Evolutionary conservation across 2,329 filamentous ascomycete genomes (phyloP).

Genomic region (Penicillium hordei): DNA sequence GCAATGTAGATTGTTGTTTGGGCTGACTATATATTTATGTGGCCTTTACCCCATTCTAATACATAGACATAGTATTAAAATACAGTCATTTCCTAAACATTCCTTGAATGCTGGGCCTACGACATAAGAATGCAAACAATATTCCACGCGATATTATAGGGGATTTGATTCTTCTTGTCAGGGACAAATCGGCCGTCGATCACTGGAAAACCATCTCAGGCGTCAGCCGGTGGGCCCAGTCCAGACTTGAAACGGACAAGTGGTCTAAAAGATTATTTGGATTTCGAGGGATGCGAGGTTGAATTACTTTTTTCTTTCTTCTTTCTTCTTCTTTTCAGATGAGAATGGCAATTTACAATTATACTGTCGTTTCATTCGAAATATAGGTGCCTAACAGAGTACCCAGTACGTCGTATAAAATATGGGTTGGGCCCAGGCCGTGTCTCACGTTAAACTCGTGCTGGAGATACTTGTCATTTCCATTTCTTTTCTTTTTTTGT

Average conservation of each 20-base stretch:
- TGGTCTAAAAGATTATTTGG: not conserved
- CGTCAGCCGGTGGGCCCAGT: not conserved
- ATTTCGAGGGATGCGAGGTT: not conserved
- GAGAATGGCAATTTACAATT: not conserved
- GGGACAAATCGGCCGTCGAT: not conserved
- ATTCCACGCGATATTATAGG: not conserved
- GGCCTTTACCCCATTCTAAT: not conserved
- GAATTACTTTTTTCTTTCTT: not conserved
- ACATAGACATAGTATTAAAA: not conserved
- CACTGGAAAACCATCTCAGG: not conserved
- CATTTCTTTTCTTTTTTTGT: not conserved
- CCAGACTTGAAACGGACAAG: conserved; percentile 11
- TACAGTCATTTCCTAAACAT: not conserved
- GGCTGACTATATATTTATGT: not conserved
- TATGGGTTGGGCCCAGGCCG: not conserved
- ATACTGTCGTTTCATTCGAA: not conserved
- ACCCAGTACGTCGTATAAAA: not conserved
- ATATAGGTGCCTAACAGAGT: not conserved
- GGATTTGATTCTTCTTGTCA: not conserved
- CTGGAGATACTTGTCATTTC: not conserved
- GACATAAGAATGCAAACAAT: not conserved
- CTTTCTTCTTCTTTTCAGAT: not conserved
- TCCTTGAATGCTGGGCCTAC: not conserved
- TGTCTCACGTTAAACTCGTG: conserved; percentile 4
- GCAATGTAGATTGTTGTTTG: not conserved